These are phyloP conservation scores for Alternaria novae-zelandiae DNA, from an alignment of 2,329 filamentous ascomycete species.

Conservation along the genomic window DNA sequence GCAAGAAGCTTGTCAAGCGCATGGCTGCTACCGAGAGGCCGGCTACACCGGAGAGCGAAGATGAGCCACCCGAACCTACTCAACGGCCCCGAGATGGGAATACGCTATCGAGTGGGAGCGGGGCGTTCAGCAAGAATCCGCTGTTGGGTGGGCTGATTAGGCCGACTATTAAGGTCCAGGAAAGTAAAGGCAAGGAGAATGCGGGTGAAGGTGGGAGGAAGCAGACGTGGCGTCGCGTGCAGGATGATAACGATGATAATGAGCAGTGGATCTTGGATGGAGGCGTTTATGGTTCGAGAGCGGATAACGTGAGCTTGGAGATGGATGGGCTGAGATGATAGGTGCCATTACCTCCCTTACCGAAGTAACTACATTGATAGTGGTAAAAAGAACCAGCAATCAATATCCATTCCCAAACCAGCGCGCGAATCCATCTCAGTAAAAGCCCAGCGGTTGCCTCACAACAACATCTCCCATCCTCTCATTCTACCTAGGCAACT, in stretches of 20 bases:
- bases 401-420: neutral
- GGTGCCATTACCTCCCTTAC: neutral
- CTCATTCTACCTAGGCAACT: neutral
- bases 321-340: constrained; percentile 17
- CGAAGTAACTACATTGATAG: neutral
- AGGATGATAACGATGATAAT: constrained; percentile 61
- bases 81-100: constrained; percentile 30
- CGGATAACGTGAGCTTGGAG: constrained; percentile 23
- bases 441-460: neutral
- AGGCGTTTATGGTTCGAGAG: constrained; percentile 52
- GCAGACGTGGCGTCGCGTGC: constrained; percentile 57
- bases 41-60: constrained; percentile 57
- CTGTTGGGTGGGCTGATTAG: constrained; percentile 69
- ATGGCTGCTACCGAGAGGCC: constrained; percentile 69
- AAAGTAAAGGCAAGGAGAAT: constrained; percentile 59
- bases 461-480: neutral
- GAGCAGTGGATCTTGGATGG: constrained; percentile 62
- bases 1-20: constrained; percentile 75
- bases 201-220: constrained; percentile 45
- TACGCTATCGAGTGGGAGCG: constrained; percentile 48
- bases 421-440: neutral
- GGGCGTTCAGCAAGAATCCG: constrained; percentile 73
- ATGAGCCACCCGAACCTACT: constrained; percentile 52
- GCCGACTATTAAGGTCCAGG: constrained; percentile 62
- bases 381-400: neutral